Percentiles rank a stretch among this genome's conserved stretches.
Conservation (phyloP, 1,284 basidiomycete genomes). For the Lentinula novae-zelandiae region DNA sequence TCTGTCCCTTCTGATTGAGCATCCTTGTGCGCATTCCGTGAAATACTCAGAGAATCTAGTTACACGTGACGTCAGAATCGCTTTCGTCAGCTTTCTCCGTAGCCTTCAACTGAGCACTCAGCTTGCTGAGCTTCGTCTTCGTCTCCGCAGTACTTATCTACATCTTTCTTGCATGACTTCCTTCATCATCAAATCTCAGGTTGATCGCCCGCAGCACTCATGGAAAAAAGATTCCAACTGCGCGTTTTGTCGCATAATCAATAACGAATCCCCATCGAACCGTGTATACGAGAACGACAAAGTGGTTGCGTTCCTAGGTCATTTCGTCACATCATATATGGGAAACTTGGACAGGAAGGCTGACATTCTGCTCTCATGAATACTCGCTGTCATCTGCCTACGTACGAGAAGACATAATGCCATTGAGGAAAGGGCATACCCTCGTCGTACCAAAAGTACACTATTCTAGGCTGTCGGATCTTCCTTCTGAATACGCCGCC, state of each 20-base stretch:
- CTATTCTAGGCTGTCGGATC: slow-evolving; percentile 56
- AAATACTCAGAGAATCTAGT: too few relatives aligned
- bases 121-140: too few relatives aligned
- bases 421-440: slow-evolving; percentile 63
- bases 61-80: too few relatives aligned
- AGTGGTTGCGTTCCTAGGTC: slow-evolving; percentile 69
- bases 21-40: too few relatives aligned
- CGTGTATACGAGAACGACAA: slow-evolving; percentile 62
- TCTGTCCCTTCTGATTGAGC: too few relatives aligned
- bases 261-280: slow-evolving; percentile 41
- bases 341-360: not conserved
- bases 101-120: too few relatives aligned
- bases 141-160: not conserved
- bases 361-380: not conserved
- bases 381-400: not conserved
- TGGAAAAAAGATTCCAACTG: slow-evolving; percentile 50
- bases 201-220: slow-evolving; percentile 36
- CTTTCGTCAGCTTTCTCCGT: too few relatives aligned
- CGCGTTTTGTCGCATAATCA: slow-evolving; percentile 62
- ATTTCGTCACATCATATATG: not conserved
- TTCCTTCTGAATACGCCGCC: slow-evolving; percentile 58
- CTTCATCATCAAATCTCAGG: slow-evolving; percentile 66
- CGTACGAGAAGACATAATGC: slow-evolving; percentile 55
- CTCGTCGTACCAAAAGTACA: slow-evolving; percentile 69
- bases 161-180: slow-evolving; percentile 51